phyloP scores from a whole-genome alignment of 345 rosid genomes.

The Hypericum perforatum region DNA sequence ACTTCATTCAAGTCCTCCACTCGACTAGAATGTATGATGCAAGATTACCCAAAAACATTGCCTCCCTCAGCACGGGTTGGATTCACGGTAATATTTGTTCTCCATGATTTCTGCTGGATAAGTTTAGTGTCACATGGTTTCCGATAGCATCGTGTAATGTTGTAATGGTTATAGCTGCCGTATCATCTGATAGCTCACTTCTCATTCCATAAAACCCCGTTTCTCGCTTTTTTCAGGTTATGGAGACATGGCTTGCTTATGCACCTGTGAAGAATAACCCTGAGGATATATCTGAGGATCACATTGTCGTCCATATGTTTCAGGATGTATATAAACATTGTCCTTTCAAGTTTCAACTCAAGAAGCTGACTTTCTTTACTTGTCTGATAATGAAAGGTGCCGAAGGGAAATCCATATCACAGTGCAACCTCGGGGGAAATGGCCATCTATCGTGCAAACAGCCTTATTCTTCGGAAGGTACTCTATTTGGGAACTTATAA shows the following conservation, averaged over 20 bases:
- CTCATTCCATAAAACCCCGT: constrained; percentile 4
- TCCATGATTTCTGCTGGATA: too few species aligned
- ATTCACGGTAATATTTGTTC: constrained; percentile 51
- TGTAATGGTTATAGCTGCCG: too few species aligned
- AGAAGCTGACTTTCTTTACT: background rate
- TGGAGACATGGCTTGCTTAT: constrained; percentile 86
- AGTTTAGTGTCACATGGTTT: too few species aligned
- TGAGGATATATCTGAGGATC: constrained; percentile 29
- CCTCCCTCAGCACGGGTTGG: constrained; percentile 84
- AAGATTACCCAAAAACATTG: constrained; percentile 92
- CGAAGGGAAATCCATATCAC: constrained; percentile 87
- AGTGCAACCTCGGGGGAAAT: constrained; percentile 97
- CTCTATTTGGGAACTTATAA: background rate
- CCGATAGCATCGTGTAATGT: too few species aligned
- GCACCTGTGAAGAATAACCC: constrained; percentile 94
- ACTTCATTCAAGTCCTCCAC: constrained; percentile 84
- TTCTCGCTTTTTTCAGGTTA: constrained; percentile 32
- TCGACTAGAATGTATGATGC: constrained; percentile 98
- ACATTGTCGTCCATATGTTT: too few species aligned
- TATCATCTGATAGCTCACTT: too few species aligned
- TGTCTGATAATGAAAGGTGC: constrained; percentile 41
- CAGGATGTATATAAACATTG: too few species aligned
- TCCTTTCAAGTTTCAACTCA: too few species aligned
- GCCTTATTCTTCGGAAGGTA: constrained; percentile 66
- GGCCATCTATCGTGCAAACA: constrained; percentile 71